Conservation (phyloP, 371 early-diverging fungal species). For the Haplosporangium sp. region DNA sequence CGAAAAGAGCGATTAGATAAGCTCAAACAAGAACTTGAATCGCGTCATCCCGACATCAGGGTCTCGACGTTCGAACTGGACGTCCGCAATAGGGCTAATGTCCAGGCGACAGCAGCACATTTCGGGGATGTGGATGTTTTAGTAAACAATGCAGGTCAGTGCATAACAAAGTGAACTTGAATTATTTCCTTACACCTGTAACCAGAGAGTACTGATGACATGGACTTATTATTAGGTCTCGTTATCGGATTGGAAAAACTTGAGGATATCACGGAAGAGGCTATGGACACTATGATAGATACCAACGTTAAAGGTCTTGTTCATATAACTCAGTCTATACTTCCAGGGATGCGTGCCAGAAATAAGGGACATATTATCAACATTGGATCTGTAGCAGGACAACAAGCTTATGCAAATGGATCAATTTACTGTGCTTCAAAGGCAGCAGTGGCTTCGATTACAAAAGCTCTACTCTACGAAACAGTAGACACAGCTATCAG, state of each 20-base stretch:
- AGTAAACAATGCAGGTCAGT: constrained; percentile 76
- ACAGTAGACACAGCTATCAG: constrained; percentile 82
- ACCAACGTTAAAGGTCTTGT: constrained; percentile 93
- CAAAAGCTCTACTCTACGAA: constrained; percentile 83
- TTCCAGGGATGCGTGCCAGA: constrained; percentile 86
- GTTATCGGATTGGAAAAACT: constrained; percentile 88
- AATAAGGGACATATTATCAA: constrained; percentile 89
- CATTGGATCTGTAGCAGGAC: constrained; percentile 77
- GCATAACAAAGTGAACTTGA: neutral
- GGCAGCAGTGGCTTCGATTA: constrained; percentile 89
- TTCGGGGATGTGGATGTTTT: constrained; percentile 81
- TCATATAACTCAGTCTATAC: constrained; percentile 84
- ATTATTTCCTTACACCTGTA: too few relatives aligned
- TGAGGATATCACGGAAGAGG: constrained; percentile 68
- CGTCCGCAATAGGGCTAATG: constrained; percentile 72
- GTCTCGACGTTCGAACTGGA: constrained; percentile 80
- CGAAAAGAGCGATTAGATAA: constrained; percentile 76
- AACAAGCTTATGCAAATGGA: constrained; percentile 79
- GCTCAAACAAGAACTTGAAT: constrained; percentile 66
- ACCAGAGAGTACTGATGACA: too few relatives aligned
- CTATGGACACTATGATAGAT: constrained; percentile 85
- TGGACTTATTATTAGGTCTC: constrained; percentile 61
- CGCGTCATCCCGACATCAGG: constrained; percentile 63
- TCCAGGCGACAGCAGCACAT: constrained; percentile 67
- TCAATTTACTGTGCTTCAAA: constrained; percentile 94